These are phyloP conservation scores for Aspergillus aculeatinus DNA, from an alignment of 2,329 filamentous ascomycete genomes.

Conservation along the genomic window DNA sequence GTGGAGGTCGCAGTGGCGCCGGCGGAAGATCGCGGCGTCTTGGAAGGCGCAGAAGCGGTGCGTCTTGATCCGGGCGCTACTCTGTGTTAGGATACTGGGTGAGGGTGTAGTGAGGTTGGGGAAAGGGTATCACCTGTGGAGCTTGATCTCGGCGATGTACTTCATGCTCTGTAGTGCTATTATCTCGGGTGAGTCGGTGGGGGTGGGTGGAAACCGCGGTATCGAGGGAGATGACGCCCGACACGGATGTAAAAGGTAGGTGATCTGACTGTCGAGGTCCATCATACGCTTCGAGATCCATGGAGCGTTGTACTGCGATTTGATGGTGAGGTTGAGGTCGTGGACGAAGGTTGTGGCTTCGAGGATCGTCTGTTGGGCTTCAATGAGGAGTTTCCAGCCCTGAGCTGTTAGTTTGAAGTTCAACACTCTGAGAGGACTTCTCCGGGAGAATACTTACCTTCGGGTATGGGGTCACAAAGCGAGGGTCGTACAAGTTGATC, in stretches of 20 bases:
- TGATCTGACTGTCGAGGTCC: constrained; percentile 21
- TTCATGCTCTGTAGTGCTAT: constrained; percentile 22
- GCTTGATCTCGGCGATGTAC: constrained; percentile 29
- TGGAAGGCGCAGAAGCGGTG: constrained; percentile 32
- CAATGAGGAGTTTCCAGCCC: constrained; percentile 29
- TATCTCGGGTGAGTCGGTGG: constrained; percentile 19
- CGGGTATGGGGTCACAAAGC: constrained; percentile 25
- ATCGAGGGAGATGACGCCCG: background rate
- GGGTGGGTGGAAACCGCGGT: constrained; percentile 1
- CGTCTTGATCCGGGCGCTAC: constrained; percentile 31
- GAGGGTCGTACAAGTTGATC: constrained; percentile 23
- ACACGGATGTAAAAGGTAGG: constrained; percentile 15
- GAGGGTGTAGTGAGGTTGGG: background rate
- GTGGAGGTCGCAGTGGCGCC: constrained; percentile 4
- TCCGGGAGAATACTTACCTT: constrained; percentile 1
- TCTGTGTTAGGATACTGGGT: background rate
- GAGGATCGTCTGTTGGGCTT: constrained; percentile 27
- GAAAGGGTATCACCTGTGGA: constrained; percentile 18
- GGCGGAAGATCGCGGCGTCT: constrained; percentile 22
- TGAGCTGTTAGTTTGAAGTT: background rate
- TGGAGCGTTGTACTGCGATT: constrained; percentile 10
- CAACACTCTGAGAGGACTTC: background rate
- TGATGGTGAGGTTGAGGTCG: constrained; percentile 19
- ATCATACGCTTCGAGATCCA: constrained; percentile 22
- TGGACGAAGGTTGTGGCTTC: constrained; percentile 22